Evolutionary conservation across 1,284 basidiomycete genomes (phyloP).

Genomic region (Thelephora terrestris): DNA sequence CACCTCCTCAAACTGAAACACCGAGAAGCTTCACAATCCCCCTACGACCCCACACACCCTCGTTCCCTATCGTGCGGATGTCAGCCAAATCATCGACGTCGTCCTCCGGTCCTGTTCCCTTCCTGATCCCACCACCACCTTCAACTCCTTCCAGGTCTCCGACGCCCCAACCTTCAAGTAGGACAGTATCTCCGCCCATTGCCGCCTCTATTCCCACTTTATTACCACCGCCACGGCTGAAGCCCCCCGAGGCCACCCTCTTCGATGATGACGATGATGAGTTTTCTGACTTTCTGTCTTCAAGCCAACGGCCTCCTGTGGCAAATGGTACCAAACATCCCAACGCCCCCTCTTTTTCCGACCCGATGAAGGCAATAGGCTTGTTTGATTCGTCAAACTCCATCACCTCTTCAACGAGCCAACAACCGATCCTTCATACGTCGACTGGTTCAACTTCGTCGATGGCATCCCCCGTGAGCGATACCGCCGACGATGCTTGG

Average conservation of each 20-base stretch:
- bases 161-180: background rate
- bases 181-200: constrained; percentile 24
- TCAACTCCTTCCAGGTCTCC: background rate
- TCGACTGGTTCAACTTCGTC: constrained; percentile 17
- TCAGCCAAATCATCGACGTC: background rate
- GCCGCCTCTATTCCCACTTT: constrained; percentile 11
- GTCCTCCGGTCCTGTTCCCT: background rate
- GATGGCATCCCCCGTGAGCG: constrained; percentile 7
- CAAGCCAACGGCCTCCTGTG: background rate
- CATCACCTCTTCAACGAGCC: constrained; percentile 1
- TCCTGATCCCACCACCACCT: constrained; percentile 9
- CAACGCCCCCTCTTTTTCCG: background rate
- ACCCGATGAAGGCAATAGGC: background rate
- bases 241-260: constrained; percentile 6
- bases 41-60: background rate
- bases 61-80: constrained; percentile 1
- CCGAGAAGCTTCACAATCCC: background rate
- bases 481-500: constrained; percentile 1
- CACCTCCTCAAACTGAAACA: background rate
- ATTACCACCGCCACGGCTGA: constrained; percentile 11
- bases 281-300: constrained; percentile 21
- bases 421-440: constrained; percentile 7
- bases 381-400: background rate
- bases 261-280: constrained; percentile 18
- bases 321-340: background rate